Conservation (phyloP, 2,329 filamentous ascomycete species). For the Phaeosphaeriaceae sp. region DNA sequence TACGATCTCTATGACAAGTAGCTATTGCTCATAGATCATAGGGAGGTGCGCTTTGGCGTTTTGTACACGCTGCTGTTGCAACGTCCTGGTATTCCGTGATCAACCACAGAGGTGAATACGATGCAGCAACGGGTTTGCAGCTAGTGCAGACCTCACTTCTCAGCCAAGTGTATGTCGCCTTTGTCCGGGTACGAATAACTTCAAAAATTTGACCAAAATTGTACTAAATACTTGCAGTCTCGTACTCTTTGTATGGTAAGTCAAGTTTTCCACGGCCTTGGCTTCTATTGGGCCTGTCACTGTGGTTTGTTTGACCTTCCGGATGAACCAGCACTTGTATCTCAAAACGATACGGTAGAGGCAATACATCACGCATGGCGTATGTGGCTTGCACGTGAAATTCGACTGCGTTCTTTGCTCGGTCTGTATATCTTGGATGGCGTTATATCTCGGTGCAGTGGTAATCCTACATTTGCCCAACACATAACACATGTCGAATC, state of each 20-base stretch:
- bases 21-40: not conserved
- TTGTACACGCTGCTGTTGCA: not conserved
- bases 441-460: not conserved
- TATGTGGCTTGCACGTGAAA: not conserved
- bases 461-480: not conserved
- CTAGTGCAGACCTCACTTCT: not conserved
- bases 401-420: not conserved
- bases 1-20: not conserved
- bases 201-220: not conserved
- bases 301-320: not conserved
- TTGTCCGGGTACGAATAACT: not conserved
- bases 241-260: not conserved
- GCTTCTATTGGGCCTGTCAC: not conserved
- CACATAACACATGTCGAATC: slow-evolving; percentile 1
- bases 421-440: not conserved
- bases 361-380: not conserved
- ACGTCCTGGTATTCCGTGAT: not conserved
- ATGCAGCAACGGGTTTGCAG: not conserved
- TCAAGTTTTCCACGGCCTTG: not conserved
- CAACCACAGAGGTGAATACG: not conserved
- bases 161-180: not conserved
- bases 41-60: not conserved
- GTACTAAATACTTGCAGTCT: not conserved
- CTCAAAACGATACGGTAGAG: not conserved
- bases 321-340: not conserved